A percentile compares a stretch with the other conserved stretches of the same genome.
Conservation (phyloP, 306 rosid genomes). For the Castanea sativa region DNA sequence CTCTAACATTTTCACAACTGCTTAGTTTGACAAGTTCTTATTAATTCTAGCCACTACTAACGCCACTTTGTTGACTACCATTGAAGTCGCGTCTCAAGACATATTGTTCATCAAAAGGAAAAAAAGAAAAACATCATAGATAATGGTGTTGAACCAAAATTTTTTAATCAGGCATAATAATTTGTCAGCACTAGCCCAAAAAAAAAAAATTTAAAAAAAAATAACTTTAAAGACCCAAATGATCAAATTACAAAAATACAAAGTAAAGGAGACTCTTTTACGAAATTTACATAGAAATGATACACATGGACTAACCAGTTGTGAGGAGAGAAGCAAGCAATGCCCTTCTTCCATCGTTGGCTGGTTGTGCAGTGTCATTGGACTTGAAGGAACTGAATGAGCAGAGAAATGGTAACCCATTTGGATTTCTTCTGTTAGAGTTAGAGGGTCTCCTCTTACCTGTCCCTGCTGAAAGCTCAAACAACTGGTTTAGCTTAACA, state of each 20-base stretch:
- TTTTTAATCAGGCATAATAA: neutral
- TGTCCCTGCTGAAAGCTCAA: conserved; percentile 49
- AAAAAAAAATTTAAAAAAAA: too few species aligned
- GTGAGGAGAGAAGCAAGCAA: conserved; percentile 60
- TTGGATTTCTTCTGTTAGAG: conserved; percentile 41
- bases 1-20: too few species aligned
- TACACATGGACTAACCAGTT: conserved; percentile 47
- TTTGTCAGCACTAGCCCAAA: neutral
- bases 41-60: too few species aligned
- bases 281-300: too few species aligned
- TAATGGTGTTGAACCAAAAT: neutral
- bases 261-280: neutral
- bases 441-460: conserved; percentile 36
- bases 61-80: too few species aligned
- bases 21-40: too few species aligned
- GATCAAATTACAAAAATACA: neutral
- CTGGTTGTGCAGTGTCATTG: conserved; percentile 25
- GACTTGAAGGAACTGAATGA: conserved; percentile 36
- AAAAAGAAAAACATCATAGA: too few species aligned
- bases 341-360: conserved; percentile 71
- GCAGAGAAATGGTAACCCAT: conserved; percentile 43
- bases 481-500: conserved; percentile 13
- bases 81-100: too few species aligned
- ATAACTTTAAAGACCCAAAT: neutral
- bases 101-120: too few species aligned